Evolutionary conservation across 768 basidiomycete genomes (phyloP).

Genomic region (Pleurotus tuoliensis): DNA sequence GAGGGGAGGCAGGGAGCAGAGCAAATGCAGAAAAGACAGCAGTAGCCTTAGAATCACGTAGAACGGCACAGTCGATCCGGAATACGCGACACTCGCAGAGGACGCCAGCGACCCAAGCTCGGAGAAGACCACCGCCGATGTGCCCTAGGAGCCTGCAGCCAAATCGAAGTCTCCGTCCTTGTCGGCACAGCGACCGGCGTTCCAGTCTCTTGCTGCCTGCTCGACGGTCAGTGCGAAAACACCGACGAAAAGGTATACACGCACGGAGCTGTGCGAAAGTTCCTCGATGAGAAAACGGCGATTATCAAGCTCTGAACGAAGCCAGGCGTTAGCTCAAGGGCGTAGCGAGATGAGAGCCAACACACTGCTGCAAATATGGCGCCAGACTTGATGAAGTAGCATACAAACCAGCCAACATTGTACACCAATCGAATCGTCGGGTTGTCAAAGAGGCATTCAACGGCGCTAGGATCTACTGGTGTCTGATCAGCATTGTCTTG

Average conservation of each 20-base stretch:
- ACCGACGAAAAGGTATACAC: no score
- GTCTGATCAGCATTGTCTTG: no score
- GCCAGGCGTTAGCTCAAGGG: background rate
- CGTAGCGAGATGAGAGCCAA: background rate
- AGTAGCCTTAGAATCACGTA: background rate
- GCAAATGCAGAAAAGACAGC: background rate
- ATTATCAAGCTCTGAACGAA: background rate
- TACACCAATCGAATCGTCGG: background rate
- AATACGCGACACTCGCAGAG: background rate
- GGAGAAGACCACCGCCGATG: background rate
- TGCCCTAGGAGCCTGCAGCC: no score
- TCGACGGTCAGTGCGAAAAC: no score
- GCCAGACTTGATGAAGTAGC: background rate
- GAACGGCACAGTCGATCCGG: slow-evolving; percentile 1
- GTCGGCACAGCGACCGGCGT: no score
- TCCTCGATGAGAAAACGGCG: background rate
- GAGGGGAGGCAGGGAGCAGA: background rate
- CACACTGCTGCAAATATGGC: slow-evolving; percentile 1
- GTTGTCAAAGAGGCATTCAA: background rate
- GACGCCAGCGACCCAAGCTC: background rate
- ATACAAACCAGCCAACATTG: background rate
- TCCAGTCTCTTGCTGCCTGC: no score
- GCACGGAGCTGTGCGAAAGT: background rate
- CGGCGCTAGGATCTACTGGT: background rate
- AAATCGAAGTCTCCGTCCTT: no score